Conservation (phyloP, 352 stramenopile genomes). For the Phytophthora hibernalis region DNA sequence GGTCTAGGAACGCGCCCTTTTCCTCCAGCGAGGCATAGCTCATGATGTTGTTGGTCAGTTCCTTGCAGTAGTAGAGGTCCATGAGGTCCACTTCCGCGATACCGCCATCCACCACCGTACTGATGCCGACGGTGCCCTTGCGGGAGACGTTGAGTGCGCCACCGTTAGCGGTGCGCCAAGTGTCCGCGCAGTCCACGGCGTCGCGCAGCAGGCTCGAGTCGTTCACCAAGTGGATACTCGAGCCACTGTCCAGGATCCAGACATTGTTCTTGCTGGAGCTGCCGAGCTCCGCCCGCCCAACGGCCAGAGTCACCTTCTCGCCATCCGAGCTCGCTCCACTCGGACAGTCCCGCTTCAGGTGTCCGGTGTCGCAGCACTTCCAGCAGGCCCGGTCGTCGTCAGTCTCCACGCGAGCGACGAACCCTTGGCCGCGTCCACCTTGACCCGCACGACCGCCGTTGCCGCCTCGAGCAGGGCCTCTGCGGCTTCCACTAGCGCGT, state of each 20-base stretch:
- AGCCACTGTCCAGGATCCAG: neutral
- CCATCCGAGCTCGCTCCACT: neutral
- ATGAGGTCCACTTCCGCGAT: neutral
- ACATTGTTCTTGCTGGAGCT: neutral
- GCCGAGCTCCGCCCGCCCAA: neutral
- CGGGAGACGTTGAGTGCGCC: neutral
- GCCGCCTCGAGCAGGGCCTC: neutral
- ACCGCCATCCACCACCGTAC: neutral
- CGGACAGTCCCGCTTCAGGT: slow-evolving; percentile 1
- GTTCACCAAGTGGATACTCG: neutral
- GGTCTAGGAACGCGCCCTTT: neutral
- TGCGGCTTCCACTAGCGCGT: too few relatives aligned
- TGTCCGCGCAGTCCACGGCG: neutral
- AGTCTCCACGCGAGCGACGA: neutral
- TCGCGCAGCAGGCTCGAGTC: slow-evolving; percentile 2
- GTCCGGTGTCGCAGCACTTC: neutral
- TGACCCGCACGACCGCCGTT: neutral
- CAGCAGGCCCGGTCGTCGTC: neutral
- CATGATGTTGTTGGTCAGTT: neutral
- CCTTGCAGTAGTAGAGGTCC: neutral
- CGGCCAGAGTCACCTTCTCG: neutral
- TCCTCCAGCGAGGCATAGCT: neutral
- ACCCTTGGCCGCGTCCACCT: neutral
- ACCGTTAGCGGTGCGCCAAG: neutral
- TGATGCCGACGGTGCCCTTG: neutral